Conservation (phyloP, 805 yeast species). For the Babjeviella inositovora region DNA sequence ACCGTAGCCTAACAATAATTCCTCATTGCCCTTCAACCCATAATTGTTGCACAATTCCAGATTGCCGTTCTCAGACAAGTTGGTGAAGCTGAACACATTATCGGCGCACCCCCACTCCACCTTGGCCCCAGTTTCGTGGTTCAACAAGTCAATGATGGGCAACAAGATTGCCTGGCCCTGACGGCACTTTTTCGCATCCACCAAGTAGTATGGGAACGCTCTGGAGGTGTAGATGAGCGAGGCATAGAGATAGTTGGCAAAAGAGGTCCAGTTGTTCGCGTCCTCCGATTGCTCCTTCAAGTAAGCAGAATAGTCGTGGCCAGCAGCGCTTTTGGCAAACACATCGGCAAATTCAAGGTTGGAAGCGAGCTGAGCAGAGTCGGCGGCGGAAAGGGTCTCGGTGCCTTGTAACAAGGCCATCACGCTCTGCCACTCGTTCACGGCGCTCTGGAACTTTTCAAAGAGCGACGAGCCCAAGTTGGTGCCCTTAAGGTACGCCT, state of each 20-base stretch:
- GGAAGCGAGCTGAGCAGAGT: no score
- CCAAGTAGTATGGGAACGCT: conserved; percentile 63
- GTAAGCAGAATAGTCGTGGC: no score
- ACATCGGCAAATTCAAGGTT: no score
- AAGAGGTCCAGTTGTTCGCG: conserved; percentile 36
- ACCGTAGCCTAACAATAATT: conserved; percentile 69
- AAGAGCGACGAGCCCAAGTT: conserved; percentile 45
- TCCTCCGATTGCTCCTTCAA: not conserved
- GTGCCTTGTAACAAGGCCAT: no score
- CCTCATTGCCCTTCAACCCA: conserved; percentile 82
- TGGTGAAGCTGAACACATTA: no score
- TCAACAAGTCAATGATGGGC: conserved; percentile 68
- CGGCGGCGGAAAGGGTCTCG: no score
- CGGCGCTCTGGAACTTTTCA: conserved; percentile 21
- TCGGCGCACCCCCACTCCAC: conserved; percentile 43
- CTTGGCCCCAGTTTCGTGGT: conserved; percentile 45
- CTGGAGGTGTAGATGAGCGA: conserved; percentile 54
- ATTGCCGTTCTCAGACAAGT: no score
- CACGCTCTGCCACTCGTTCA: conserved; percentile 68
- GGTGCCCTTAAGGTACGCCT: conserved; percentile 42
- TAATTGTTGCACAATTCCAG: conserved; percentile 72
- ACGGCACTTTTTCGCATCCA: conserved; percentile 20
- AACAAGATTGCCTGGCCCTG: conserved; percentile 43
- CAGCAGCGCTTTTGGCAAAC: no score
- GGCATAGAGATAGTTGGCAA: conserved; percentile 66